Evolutionary conservation across 257 asterid species (phyloP), one percentile per base, ranked within the genome.

Genomic region (Catharanthus roseus): DNA sequence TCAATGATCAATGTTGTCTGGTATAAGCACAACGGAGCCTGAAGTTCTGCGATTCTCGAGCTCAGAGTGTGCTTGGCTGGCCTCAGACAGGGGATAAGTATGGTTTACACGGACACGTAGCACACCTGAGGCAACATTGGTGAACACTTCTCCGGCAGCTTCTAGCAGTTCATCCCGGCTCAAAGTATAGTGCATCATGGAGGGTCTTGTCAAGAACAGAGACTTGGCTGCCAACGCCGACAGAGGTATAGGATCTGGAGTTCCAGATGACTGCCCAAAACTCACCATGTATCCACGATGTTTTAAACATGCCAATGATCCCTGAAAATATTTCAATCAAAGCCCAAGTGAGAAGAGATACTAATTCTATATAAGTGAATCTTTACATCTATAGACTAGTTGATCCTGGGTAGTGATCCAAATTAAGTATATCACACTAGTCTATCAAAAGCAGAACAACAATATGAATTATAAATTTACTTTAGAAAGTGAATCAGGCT

Each of bases 211-310:
- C 90, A 95, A 78, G 90, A 87, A 89, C 69, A 95, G 89, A 31
- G 95, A 87, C 77, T 89, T 95, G 11, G 85, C 80, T 9, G 85
- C 85, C 39, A 95, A 87, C 39, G 91, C 86, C 0, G 97, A 79
- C 69, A 88, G 61, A n/a, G 92, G 92, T 49, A 88, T 73, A 1
- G 96, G 95, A 29, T 89, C 97, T 36, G 95, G 92, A 4, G 77
- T 34, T 18, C 96, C 99, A 1, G 99, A 91, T 36, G 99, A 82
- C 84, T 91, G 99, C 13, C 99, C 99, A 19, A 89, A 91, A 75
- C 78, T 88, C 79, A 95, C 95, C 97, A 95, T 81, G 87, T 83
- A 84, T 50, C 99, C 99, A 21, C 96, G 93, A 15, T 78, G 23
- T 78, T 89, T 95, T 81, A 95, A 82, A 80, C 97, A 89, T 38